Evolutionary conservation across 1,284 basidiomycete species (phyloP).

Genomic region (Coniophora puteana): DNA sequence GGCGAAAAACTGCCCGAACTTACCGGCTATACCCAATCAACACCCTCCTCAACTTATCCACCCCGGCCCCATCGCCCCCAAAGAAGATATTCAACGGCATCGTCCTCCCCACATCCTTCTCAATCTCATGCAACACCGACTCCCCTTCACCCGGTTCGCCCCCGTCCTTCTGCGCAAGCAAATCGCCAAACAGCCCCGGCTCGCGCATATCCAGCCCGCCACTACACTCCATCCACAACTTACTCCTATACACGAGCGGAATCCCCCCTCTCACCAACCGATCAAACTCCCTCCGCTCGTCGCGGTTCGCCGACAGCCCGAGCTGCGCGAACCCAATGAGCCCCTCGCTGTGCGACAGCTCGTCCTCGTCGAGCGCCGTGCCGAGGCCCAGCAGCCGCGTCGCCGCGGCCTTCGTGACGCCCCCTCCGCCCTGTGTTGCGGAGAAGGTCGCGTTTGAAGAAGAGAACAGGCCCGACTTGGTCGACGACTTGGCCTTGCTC

Average conservation of each 20-base stretch:
- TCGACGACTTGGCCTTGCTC: conserved; percentile 38
- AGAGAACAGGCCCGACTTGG: conserved; percentile 13
- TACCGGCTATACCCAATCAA: conserved; percentile 90
- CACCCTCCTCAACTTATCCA: conserved; percentile 87
- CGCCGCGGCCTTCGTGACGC: conserved; percentile 43
- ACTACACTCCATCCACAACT: conserved; percentile 91
- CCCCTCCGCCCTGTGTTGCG: conserved; percentile 12
- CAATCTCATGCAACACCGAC: conserved; percentile 76
- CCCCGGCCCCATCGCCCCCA: conserved; percentile 91
- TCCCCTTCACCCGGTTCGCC: no score
- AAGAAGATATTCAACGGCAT: conserved; percentile 98
- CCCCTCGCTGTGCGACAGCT: conserved; percentile 68
- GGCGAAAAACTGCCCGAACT: no score
- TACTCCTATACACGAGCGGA: conserved; percentile 83
- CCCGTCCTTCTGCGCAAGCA: conserved; percentile 61
- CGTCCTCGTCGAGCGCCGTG: conserved; percentile 61
- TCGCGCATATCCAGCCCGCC: conserved; percentile 90
- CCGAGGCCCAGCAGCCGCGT: conserved; percentile 66
- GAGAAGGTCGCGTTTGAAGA: conserved; percentile 6
- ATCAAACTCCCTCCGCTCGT: conserved; percentile 80
- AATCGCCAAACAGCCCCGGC: conserved; percentile 87
- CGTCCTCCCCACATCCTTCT: conserved; percentile 91
- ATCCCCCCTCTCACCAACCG: conserved; percentile 81
- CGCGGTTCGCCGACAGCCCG: conserved; percentile 66
- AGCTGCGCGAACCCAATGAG: conserved; percentile 89